phyloP scores from a whole-genome alignment of 331 rosid species.

The Quercus lobata region DNA sequence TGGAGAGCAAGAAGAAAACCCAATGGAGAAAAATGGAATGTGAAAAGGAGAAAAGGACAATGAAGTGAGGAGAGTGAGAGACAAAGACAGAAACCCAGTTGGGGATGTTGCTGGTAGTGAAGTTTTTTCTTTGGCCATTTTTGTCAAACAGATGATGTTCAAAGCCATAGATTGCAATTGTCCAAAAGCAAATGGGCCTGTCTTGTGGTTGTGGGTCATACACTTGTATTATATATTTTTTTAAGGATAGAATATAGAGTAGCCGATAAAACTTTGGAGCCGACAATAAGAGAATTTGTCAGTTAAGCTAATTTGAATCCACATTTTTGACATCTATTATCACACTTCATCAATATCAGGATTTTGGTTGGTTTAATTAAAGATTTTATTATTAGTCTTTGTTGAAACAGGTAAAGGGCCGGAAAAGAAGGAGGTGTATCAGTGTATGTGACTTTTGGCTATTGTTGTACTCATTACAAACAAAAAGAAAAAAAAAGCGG shows the following conservation, averaged over 20 bases:
- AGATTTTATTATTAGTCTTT: neutral
- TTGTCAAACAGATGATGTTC: constrained; percentile 60
- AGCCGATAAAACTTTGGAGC: no score
- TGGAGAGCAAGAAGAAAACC: constrained; percentile 30
- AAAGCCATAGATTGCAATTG: constrained; percentile 78
- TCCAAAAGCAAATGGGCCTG: constrained; percentile 74
- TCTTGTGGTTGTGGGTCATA: constrained; percentile 81
- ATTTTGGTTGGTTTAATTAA: no score
- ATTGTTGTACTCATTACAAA: constrained; percentile 1
- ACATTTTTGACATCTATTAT: no score
- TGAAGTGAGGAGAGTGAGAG: constrained; percentile 60
- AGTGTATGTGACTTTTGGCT: constrained; percentile 13
- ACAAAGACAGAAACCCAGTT: constrained; percentile 48
- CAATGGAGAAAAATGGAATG: constrained; percentile 36
- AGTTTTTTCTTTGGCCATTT: constrained; percentile 66
- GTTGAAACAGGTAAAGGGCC: constrained; percentile 29
- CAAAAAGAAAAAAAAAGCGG: constrained; percentile 27
- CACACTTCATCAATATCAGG: no score
- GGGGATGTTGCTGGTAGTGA: constrained; percentile 48
- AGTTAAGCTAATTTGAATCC: no score
- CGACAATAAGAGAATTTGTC: no score
- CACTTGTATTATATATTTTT: constrained; percentile 9
- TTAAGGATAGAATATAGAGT: no score
- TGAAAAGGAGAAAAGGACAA: constrained; percentile 39
- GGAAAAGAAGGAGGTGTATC: constrained; percentile 16